Base-by-base conservation (phyloP, 202 grass and related monocot species). In the Elaeis oleifera region DNA sequence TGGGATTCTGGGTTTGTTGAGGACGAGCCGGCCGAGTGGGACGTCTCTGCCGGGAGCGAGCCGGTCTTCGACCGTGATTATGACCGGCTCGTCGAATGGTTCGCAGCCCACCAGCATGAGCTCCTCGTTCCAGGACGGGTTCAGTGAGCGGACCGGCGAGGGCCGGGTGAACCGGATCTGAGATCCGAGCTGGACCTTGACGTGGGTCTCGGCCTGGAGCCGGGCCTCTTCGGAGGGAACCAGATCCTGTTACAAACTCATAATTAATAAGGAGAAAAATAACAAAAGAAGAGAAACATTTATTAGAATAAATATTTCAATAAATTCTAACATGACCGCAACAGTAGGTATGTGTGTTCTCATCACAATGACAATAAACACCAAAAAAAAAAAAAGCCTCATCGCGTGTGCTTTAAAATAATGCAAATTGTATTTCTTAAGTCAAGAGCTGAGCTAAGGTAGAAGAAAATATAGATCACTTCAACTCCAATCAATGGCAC, bases 91-190 rank as follows among this genome's bases (percentile, higher is more conserved):
- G 69, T 96, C 84, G 71, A 88, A 91, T 19, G 92, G 92, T 63
- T 90, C 92, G 39, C 73, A 59, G 63, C 76, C 88, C 52, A 96
- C 92, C 64, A 96, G 78, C 66, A 96, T 49, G 63, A 83, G 65
- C 31, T 85, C 84, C 74, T 96, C 79, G 54, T 96, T 90, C 92
- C 92, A 96, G 14, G 82, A 71, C 22, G 81, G 81, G 53, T 65
- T 76, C 24, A 76, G 77, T 19, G 85, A 80, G 5, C 85, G 54
- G 64, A 78, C 80, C 28, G 61, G 39, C 60, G 61, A 85, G 4
- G 64, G 54, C 49, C 27, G 72, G 24, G 91, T 96, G 58, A 16
- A 54, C 49, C 56, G 57, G 69, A 71, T 53, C 70, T 96, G 87
- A 49, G 77, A 57, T 0, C 79, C 61, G 8, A 89, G 32, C 64